Percentiles rank a stretch among this genome's conserved stretches.
These are phyloP conservation scores for Selenicereus undatus DNA, from an alignment of 148 eudicot genomes.

Conservation along the genomic window DNA sequence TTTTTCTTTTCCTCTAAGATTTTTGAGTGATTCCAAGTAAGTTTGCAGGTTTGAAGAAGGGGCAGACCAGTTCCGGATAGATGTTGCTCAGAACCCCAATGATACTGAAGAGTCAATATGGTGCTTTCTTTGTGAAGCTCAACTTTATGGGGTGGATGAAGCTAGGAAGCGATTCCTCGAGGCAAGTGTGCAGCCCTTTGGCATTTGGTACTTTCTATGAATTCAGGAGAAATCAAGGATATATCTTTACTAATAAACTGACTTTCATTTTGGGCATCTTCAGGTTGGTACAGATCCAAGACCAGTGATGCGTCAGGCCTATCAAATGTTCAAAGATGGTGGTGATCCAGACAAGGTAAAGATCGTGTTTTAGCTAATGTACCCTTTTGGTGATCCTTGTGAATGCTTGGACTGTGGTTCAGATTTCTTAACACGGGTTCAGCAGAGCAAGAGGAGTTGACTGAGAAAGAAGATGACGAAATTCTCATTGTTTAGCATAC, in stretches of 20 bases:
- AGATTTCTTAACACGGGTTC: background rate
- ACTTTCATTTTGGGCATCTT: background rate
- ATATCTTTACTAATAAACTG: background rate
- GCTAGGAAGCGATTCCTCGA: slow-evolving; percentile 76
- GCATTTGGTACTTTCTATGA: background rate
- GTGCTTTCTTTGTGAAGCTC: slow-evolving; percentile 99
- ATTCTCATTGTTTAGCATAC: background rate
- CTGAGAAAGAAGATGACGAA: background rate
- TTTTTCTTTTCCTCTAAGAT: background rate
- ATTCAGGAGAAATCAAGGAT: background rate
- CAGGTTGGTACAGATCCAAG: slow-evolving; percentile 94
- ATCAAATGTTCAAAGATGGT: slow-evolving; percentile 79
- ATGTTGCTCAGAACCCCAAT: slow-evolving; percentile 93
- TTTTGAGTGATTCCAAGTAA: slow-evolving; percentile 1
- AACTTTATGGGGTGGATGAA: slow-evolving; percentile 68
- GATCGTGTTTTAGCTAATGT: background rate
- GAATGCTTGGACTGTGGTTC: background rate
- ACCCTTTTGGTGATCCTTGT: background rate
- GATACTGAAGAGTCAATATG: slow-evolving; percentile 97
- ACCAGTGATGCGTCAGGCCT: slow-evolving; percentile 77
- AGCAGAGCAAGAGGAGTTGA: background rate
- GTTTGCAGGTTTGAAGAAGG: slow-evolving; percentile 80
- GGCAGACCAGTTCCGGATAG: slow-evolving; percentile 82
- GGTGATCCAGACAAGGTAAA: slow-evolving; percentile 87
- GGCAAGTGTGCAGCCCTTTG: slow-evolving; percentile 34